A percentile compares a stretch with the other conserved stretches of the same genome.
Evolutionary conservation across 305 asterid genomes (phyloP).

Genomic region (Solanum hybrid): DNA sequence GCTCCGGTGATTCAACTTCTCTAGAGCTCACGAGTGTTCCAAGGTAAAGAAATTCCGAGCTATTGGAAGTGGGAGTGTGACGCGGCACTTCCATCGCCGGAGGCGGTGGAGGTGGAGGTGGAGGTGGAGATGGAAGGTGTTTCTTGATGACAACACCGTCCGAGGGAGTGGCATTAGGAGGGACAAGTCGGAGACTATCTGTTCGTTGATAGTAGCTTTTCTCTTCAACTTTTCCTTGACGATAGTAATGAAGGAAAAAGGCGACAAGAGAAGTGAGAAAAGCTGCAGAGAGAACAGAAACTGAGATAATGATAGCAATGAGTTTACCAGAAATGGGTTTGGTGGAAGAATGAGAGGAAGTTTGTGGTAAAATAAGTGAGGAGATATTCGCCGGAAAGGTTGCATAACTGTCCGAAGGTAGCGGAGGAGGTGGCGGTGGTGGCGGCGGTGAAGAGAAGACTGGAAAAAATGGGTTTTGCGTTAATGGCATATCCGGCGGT

Average conservation of each 20-base stretch:
- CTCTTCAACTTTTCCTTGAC: background rate
- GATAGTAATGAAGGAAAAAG: conserved; percentile 17
- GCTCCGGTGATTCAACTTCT: conserved; percentile 75
- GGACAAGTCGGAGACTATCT: conserved; percentile 39
- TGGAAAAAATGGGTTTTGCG: conserved; percentile 26
- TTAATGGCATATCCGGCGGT: conserved; percentile 14
- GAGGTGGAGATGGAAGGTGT: background rate
- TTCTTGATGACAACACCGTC: conserved; percentile 11
- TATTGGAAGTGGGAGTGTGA: conserved; percentile 6
- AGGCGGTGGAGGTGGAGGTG: background rate
- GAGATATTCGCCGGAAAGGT: conserved; percentile 47
- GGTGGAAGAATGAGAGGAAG: conserved; percentile 20
- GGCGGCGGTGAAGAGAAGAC: conserved; percentile 20
- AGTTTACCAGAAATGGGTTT: conserved; percentile 22
- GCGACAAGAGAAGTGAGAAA: conserved; percentile 9
- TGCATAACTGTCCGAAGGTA: conserved; percentile 11
- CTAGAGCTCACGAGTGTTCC: conserved; percentile 38
- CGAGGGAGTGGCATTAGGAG: conserved; percentile 32
- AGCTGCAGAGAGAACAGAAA: conserved; percentile 16
- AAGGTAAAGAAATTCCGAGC: conserved; percentile 8
- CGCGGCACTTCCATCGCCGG: background rate
- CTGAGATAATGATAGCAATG: conserved; percentile 20
- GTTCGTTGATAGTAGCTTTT: conserved; percentile 11
- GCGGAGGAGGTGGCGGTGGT: conserved; percentile 17
- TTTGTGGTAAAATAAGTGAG: conserved; percentile 33